Percentiles rank a stretch among this genome's conserved stretches.
These are phyloP conservation scores for Diaporthe vexans DNA, from an alignment of 2,329 filamentous ascomycete genomes.

Conservation along the genomic window DNA sequence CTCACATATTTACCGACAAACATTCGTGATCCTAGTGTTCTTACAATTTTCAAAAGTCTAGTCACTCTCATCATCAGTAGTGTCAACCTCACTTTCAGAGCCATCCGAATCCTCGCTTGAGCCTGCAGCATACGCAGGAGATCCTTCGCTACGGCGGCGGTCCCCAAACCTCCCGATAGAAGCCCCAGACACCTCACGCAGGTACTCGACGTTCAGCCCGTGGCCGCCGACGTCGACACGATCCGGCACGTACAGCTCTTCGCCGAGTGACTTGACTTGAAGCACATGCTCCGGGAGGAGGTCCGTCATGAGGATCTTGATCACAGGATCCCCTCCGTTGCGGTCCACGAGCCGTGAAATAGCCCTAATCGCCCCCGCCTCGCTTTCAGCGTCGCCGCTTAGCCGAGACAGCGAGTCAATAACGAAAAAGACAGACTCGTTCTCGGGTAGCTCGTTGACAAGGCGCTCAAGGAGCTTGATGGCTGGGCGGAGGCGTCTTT, in stretches of 20 bases:
- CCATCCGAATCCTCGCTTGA: background rate
- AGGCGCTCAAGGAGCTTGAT: background rate
- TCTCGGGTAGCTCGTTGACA: background rate
- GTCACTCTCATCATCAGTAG: background rate
- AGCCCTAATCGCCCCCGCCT: background rate
- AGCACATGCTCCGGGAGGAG: background rate
- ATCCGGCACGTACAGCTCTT: slow-evolving; percentile 7
- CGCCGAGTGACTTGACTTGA: background rate
- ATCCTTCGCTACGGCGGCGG: background rate
- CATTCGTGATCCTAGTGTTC: background rate
- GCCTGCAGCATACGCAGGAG: background rate
- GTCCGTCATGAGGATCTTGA: background rate
- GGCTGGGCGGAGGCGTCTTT: background rate
- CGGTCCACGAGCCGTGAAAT: background rate
- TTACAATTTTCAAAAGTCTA: background rate
- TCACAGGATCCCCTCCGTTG: background rate
- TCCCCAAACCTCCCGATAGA: background rate
- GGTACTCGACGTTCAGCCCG: background rate
- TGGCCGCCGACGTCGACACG: background rate
- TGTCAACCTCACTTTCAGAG: background rate
- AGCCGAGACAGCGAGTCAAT: slow-evolving; percentile 5
- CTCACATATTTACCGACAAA: too few species aligned
- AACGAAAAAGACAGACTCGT: background rate
- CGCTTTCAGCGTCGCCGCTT: slow-evolving; percentile 1
- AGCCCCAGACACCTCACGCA: background rate